Conservation (phyloP, 768 basidiomycete genomes). For the Russula ochroleuca region DNA sequence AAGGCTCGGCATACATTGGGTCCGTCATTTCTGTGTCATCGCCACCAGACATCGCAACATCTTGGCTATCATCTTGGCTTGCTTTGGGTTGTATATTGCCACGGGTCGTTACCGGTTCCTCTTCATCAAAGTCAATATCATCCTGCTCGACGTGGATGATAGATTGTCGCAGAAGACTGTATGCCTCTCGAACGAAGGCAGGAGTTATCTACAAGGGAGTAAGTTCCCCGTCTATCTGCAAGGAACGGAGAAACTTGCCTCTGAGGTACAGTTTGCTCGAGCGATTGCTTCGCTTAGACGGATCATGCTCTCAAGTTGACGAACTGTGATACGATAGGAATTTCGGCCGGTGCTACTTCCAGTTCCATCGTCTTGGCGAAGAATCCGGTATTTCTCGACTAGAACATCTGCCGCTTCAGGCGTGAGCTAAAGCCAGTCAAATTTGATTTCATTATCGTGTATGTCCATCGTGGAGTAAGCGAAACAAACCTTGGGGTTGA, state of each 20-base stretch:
- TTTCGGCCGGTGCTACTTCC: constrained; percentile 68
- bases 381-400: constrained; percentile 89
- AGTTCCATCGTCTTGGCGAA: constrained; percentile 88
- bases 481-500: constrained; percentile 81
- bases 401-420: constrained; percentile 88
- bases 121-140: constrained; percentile 95
- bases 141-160: constrained; percentile 99
- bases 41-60: constrained; percentile 60
- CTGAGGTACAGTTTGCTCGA: constrained; percentile 91
- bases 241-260: constrained; percentile 45
- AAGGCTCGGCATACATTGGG: constrained; percentile 40
- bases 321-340: constrained; percentile 95
- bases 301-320: constrained; percentile 98
- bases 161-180: constrained; percentile 87
- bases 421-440: constrained; percentile 58
- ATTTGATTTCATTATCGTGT: constrained; percentile 16
- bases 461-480: neutral
- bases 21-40: constrained; percentile 53
- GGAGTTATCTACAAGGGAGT: constrained; percentile 68
- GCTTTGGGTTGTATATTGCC: constrained; percentile 37
- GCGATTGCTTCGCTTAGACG: constrained; percentile 97
- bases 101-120: constrained; percentile 62
- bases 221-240: neutral
- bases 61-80: constrained; percentile 48
- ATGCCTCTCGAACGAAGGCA: constrained; percentile 93